Base-by-base conservation (phyloP, 805 yeast genomes). In the Wickerhamomyces queroliae region DNA sequence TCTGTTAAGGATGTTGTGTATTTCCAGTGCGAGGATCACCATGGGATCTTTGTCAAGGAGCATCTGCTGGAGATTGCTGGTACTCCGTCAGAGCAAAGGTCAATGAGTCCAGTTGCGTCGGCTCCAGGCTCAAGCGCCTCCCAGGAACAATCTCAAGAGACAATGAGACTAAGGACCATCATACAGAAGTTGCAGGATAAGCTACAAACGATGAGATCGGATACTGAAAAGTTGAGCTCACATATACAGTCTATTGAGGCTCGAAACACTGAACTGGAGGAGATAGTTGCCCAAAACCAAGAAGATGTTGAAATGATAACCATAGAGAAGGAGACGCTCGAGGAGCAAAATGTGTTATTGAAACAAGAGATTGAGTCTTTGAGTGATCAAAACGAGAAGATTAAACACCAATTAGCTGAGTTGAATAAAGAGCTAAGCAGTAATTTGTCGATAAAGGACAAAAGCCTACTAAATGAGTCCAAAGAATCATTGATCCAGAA, bases 1-100 rank as follows among this genome's bases (percentile, higher is more conserved):
- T 62, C 74, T 34, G 70, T 89, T 10, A 73, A 77, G 18, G 89
- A 84, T 1, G 55, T 51, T 1, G 50, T 69, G 20, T 72, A 84
- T 44, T 89, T 90, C 55, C 53, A 63, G 2, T 74, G 87, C 45
- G 44, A 51, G 18, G 91, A 91, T 0, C 48, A 50, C 3, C 59
- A 61, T 49, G 83, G 82, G 0, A 57, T 77, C 1, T 78, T 77
- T 55, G 78, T 73, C 4, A 56, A 72, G 31, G 67, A 67, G n/a
- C 40, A 59, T 2, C 44, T 66, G 37, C 44, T 66, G 18, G 52
- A 45, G 10, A 25, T 21, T n/a, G n/a, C n/a, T n/a, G n/a, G n/a
- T n/a, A n/a, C n/a, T n/a, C n/a, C n/a, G 22, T 17, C 41, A 36
- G 33, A 29, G 31, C 15, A 3, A 20, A 33, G 10, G 22, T 5